These are phyloP conservation scores for Malus sieversii DNA, from an alignment of 306 rosid species.

Conservation along the genomic window DNA sequence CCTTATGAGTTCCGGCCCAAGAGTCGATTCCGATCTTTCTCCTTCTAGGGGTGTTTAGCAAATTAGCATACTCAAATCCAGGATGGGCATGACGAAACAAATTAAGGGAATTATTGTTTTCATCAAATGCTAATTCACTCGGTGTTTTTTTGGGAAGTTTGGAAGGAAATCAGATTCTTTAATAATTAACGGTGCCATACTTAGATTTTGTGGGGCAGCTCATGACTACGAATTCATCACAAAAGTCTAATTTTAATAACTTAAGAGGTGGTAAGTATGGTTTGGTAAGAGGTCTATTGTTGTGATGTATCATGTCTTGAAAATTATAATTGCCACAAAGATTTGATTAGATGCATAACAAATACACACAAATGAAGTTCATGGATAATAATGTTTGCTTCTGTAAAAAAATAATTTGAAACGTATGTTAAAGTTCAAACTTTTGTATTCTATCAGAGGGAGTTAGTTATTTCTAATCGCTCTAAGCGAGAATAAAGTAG, in stretches of 20 bases:
- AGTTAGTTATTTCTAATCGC: too few relatives aligned
- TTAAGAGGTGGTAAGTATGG: not conserved
- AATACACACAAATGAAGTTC: not conserved
- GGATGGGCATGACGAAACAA: not conserved
- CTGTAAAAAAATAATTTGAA: too few relatives aligned
- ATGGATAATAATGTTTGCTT: too few relatives aligned
- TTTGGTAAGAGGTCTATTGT: constrained; percentile 21
- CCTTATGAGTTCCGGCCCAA: not conserved
- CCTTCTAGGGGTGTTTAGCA: too few relatives aligned
- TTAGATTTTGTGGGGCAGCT: constrained; percentile 21
- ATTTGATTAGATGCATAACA: not conserved
- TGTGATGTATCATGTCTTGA: not conserved
- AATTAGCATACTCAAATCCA: too few relatives aligned
- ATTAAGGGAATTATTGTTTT: not conserved
- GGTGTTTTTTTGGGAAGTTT: not conserved
- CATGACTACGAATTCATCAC: constrained; percentile 12
- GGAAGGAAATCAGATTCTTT: not conserved
- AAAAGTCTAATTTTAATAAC: constrained; percentile 1
- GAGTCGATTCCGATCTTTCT: not conserved
- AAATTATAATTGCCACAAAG: not conserved
- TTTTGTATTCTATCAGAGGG: too few relatives aligned
- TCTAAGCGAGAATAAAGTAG: too few relatives aligned
- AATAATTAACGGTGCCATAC: not conserved
- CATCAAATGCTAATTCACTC: not conserved
- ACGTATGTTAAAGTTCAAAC: not conserved